Evolutionary conservation across 1,284 basidiomycete genomes (phyloP), one percentile per base, ranked within the genome.

Genomic region (Pseudozyma flocculosa): DNA sequence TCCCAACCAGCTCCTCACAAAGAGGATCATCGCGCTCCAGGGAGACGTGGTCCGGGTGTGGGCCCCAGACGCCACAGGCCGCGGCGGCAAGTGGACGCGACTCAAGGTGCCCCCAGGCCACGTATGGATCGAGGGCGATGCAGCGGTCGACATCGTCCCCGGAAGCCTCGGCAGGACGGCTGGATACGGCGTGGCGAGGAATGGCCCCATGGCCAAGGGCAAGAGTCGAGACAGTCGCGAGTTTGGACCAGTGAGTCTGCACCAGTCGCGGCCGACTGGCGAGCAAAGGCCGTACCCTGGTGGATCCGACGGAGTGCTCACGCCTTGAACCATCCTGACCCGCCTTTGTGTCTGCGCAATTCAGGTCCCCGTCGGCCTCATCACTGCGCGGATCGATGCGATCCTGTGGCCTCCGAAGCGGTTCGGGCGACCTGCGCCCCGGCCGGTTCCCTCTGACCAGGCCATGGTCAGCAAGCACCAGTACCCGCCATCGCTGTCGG

Each of bases 81-180:
- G 38, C 22, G 41, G 40, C 39, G 50, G 56, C n/a, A 53, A 50
- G 30, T 72, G 66, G 62, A 53, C 52, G 3, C 41, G 53, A 17
- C 54, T 72, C 50, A 58, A 64, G 30, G 58, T 75, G 4, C 75
- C 75, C 1, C 60, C 61, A 7, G 65, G 68, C 15, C 70, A 77
- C 43, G 81, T 79, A 38, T 83, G 82, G 82, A 78, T 84, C 43
- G 83, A 84, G 70, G 83, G 83, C 14, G 83, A 84, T 71, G 81
- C 81, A 29, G 75, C 71, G 24, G 80, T 78, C 2, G 50, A 61
- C 17, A 52, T 65, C 17, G 44, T 57, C 1, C 58, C 54, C 5
- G 50, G 61, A 18, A 24, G 40, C 40, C 40, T 49, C 19, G 50
- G 57, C 42, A 30, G 48, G 2, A 30, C 39, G 0, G 50, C 48